Percentiles rank a stretch among this genome's conserved stretches.
These are phyloP conservation scores for Cladosporium sp. DNA, from an alignment of 2,329 filamentous ascomycete species.

Conservation along the genomic window DNA sequence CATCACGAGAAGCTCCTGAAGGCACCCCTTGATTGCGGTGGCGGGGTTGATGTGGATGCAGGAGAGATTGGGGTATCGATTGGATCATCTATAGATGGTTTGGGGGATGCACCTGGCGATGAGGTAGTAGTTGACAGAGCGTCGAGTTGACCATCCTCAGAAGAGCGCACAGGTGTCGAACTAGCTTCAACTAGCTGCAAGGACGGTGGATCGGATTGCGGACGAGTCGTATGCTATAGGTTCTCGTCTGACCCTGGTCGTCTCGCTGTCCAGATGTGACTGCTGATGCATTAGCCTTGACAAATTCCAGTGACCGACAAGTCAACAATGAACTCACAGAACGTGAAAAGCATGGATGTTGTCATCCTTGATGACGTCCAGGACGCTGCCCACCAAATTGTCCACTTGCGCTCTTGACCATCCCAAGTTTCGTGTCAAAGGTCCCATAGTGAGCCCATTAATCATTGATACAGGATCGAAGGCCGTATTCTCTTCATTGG, in stretches of 20 bases:
- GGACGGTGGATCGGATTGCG: neutral
- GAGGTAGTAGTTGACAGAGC: neutral
- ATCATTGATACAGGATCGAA: slow-evolving; percentile 56
- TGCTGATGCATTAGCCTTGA: slow-evolving; percentile 30
- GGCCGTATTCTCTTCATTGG: slow-evolving; percentile 64
- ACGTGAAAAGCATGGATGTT: slow-evolving; percentile 18
- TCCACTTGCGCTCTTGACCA: slow-evolving; percentile 64
- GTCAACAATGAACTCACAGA: slow-evolving; percentile 27
- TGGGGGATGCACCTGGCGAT: neutral
- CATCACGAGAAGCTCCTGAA: neutral
- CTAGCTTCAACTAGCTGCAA: neutral
- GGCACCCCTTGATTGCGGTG: neutral
- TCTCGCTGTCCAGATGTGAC: slow-evolving; percentile 52
- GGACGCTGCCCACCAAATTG: slow-evolving; percentile 58
- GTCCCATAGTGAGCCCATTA: slow-evolving; percentile 34
- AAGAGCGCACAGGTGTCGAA: neutral
- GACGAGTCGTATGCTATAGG: slow-evolving; percentile 20
- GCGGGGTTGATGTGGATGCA: neutral
- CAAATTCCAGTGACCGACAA: neutral
- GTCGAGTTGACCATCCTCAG: neutral
- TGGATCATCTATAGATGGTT: neutral
- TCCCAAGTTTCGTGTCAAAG: slow-evolving; percentile 63
- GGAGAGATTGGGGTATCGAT: neutral
- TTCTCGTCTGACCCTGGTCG: slow-evolving; percentile 37
- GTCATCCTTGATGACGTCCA: slow-evolving; percentile 54